Base-by-base conservation (phyloP, 2,329 filamentous ascomycete genomes). In the Aspergillus tamarii region DNA sequence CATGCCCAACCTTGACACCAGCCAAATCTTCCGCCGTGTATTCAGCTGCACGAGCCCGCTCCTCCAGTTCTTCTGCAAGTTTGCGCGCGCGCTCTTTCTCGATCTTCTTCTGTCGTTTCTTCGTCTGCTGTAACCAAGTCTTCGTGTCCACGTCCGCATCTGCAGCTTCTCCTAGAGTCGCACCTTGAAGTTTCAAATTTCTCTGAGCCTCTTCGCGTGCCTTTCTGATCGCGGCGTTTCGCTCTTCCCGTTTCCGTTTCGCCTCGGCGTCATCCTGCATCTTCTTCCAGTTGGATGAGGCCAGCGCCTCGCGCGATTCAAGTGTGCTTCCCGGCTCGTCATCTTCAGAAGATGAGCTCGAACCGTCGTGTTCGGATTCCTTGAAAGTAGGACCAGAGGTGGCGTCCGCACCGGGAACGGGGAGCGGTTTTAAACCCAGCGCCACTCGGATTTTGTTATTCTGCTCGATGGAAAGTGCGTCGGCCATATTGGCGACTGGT, bases 91-190 rank as follows among this genome's bases (percentile, higher is more conserved):
- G 89, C 53, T 90, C 83, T 75, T 87, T 86, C 69, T 88, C 91
- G 45, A 98, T 94, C 80, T 94, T 92, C 84, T 93, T 96, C 77
- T 96, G 93, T 58, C 94, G 86, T 83, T 96, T 98, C 84, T 96
- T 98, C 77, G 94, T 90, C 64, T 90, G 90, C 70, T 91, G 87
- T 64, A 99, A 78, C 95, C 95, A 99, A 1, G 91, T 84, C 76
- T 91, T 91, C 16, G 94, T 92, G 76, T 96, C 92, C 30, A 91
- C 70, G 14, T 89, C 88, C 3, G 82, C 86, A 7, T 83, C 87
- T 52, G 89, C 89, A 0, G 82, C 83, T 41, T 98, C 95, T 55
- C 91, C 95, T 3, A 99, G 81, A 0, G 94, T 91, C 74, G 91
- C 89, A 63, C 95, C 95, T 73, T 95, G 88, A 12, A 99, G 82